Evolutionary conservation across 1,139 yeast genomes (phyloP).

Genomic region (Blastobotrys indianensis): DNA sequence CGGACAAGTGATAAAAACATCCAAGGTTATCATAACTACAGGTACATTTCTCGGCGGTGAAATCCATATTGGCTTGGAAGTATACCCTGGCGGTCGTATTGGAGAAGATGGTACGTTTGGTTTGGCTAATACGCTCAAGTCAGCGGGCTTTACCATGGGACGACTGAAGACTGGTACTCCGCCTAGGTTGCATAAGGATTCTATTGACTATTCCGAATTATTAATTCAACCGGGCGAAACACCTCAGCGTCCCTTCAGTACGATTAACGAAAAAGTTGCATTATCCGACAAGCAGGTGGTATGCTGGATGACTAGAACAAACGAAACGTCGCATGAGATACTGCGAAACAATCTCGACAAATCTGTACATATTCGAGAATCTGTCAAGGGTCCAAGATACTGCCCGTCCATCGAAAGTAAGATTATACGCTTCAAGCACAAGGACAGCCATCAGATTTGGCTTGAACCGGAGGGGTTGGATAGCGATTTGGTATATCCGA

Average conservation of each 20-base stretch:
- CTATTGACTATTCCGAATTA: slow-evolving; percentile 61
- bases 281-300: slow-evolving; percentile 47
- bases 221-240: slow-evolving; percentile 70
- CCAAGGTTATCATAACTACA: slow-evolving; percentile 80
- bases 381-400: slow-evolving; percentile 94
- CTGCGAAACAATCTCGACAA: slow-evolving; percentile 66
- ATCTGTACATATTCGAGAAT: slow-evolving; percentile 86
- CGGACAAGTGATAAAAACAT: slow-evolving; percentile 55
- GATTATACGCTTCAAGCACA: slow-evolving; percentile 72
- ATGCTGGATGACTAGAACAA: slow-evolving; percentile 79
- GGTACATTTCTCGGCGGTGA: slow-evolving; percentile 96
- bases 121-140: slow-evolving; percentile 65
- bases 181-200: slow-evolving; percentile 67
- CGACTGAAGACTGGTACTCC: slow-evolving; percentile 97
- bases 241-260: slow-evolving; percentile 89
- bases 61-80: slow-evolving; percentile 79
- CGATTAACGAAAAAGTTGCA: slow-evolving; percentile 60
- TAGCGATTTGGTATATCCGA: slow-evolving; percentile 83
- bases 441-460: slow-evolving; percentile 79
- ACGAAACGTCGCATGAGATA: slow-evolving; percentile 64
- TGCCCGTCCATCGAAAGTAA: slow-evolving; percentile 97
- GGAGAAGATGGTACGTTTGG: slow-evolving; percentile 94
- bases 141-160: slow-evolving; percentile 79
- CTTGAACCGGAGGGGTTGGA: slow-evolving; percentile 93
- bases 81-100: slow-evolving; percentile 84